Conservation (phyloP, 2,329 filamentous ascomycete species). For the Sarocladium oryzae region DNA sequence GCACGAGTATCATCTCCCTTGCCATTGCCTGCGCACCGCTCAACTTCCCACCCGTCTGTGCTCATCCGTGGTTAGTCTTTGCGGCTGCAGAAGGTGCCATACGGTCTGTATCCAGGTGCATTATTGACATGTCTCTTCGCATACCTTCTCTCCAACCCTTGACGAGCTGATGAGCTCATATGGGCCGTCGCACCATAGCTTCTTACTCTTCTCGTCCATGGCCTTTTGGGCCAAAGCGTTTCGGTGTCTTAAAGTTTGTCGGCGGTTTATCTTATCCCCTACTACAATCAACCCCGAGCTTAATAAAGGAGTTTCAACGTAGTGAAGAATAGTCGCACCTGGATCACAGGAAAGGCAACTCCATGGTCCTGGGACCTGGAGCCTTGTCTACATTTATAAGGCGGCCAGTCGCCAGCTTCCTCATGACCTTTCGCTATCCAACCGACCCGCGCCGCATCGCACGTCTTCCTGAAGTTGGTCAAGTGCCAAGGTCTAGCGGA, state of each 20-base stretch:
- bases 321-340: too few relatives aligned
- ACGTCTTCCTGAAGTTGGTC: neutral
- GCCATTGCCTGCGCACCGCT: neutral
- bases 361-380: neutral
- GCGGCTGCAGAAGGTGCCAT: neutral
- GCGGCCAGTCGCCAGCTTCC: too few relatives aligned
- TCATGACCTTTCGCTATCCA: too few relatives aligned
- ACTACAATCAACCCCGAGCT: too few relatives aligned
- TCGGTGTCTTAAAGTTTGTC: too few relatives aligned
- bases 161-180: slow-evolving; percentile 23
- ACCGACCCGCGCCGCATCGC: neutral
- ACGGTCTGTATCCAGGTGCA: neutral
- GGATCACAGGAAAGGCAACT: too few relatives aligned
- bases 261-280: too few relatives aligned
- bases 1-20: slow-evolving; percentile 21
- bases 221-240: neutral
- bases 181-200: slow-evolving; percentile 27
- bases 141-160: slow-evolving; percentile 18
- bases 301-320: too few relatives aligned
- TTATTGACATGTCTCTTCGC: neutral
- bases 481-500: neutral
- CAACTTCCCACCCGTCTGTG: neutral
- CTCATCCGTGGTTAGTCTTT: neutral
- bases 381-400: neutral
- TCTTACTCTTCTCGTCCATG: slow-evolving; percentile 10